phyloP scores from a whole-genome alignment of 768 basidiomycete genomes.

The Auricularia sp. region DNA sequence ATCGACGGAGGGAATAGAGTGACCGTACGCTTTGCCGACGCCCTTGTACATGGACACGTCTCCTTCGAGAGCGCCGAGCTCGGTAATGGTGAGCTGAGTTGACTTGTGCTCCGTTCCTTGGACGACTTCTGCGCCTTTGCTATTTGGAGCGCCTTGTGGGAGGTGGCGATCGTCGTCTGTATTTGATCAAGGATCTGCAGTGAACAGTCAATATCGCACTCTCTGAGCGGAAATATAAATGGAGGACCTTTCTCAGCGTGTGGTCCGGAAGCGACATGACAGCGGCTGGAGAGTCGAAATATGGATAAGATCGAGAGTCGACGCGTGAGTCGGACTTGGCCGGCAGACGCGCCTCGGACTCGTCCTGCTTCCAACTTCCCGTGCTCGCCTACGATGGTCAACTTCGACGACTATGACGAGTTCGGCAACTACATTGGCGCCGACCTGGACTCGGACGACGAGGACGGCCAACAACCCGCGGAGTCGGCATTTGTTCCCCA shows the following conservation, averaged over 20 bases:
- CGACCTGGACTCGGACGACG: slow-evolving; percentile 79
- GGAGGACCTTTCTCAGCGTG: slow-evolving; percentile 61
- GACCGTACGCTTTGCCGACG: slow-evolving; percentile 83
- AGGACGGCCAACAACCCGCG: slow-evolving; percentile 39
- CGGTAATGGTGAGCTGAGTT: slow-evolving; percentile 78
- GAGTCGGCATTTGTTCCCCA: slow-evolving; percentile 29
- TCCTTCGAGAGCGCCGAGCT: slow-evolving; percentile 59
- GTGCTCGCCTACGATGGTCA: background rate
- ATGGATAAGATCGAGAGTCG: slow-evolving; percentile 24
- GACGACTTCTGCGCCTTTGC: slow-evolving; percentile 63
- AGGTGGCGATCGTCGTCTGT: slow-evolving; percentile 80
- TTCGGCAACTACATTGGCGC: slow-evolving; percentile 98
- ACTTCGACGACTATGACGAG: slow-evolving; percentile 73
- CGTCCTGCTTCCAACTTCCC: background rate
- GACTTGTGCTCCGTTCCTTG: slow-evolving; percentile 89
- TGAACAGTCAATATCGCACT: background rate
- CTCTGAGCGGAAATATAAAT: background rate
- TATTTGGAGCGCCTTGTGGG: slow-evolving; percentile 65
- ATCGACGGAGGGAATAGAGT: slow-evolving; percentile 1
- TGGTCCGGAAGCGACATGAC: slow-evolving; percentile 52
- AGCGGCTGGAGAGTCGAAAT: slow-evolving; percentile 22
- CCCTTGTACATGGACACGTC: slow-evolving; percentile 85
- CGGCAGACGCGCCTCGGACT: slow-evolving; percentile 12
- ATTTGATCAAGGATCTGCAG: slow-evolving; percentile 83
- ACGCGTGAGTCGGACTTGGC: background rate